Conservation (phyloP, 2,329 filamentous ascomycete genomes). For the Venturia nashicola region DNA sequence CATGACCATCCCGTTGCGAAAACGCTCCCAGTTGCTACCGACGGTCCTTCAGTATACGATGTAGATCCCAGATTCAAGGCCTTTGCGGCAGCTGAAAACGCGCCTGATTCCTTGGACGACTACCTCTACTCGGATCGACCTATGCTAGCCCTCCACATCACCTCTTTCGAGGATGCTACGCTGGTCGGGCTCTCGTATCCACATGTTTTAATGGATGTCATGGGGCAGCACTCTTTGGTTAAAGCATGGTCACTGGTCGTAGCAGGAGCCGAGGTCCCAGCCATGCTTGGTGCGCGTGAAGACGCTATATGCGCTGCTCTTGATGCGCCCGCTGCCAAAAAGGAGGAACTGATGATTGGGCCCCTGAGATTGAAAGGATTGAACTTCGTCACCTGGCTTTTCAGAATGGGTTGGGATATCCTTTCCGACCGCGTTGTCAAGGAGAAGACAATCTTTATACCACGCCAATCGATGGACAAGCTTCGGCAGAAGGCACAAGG, state of each 20-base stretch:
- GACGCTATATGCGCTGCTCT: background rate
- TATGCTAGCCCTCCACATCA: conserved; percentile 36
- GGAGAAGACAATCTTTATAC: background rate
- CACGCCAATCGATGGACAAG: background rate
- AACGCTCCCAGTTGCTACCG: background rate
- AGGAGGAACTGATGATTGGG: background rate
- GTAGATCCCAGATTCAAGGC: background rate
- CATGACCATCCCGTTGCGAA: background rate
- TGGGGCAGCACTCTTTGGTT: background rate
- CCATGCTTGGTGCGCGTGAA: background rate
- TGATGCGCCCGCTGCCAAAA: background rate
- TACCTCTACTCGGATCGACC: conserved; percentile 18
- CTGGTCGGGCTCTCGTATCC: conserved; percentile 34
- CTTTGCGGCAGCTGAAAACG: background rate
- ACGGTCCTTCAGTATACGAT: background rate
- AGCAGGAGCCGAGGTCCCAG: background rate
- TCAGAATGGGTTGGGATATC: background rate
- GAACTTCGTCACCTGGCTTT: background rate
- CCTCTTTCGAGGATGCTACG: conserved; percentile 38
- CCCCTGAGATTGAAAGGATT: background rate
- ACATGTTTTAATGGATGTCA: conserved; percentile 34
- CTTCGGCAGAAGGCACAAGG: background rate
- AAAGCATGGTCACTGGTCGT: background rate
- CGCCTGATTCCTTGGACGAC: background rate
- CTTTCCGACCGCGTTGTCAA: background rate